A percentile compares a stretch with the other conserved stretches of the same genome.
Evolutionary conservation across 1,284 basidiomycete genomes (phyloP).

Genomic region (Cryptococcus jaspeensis): DNA sequence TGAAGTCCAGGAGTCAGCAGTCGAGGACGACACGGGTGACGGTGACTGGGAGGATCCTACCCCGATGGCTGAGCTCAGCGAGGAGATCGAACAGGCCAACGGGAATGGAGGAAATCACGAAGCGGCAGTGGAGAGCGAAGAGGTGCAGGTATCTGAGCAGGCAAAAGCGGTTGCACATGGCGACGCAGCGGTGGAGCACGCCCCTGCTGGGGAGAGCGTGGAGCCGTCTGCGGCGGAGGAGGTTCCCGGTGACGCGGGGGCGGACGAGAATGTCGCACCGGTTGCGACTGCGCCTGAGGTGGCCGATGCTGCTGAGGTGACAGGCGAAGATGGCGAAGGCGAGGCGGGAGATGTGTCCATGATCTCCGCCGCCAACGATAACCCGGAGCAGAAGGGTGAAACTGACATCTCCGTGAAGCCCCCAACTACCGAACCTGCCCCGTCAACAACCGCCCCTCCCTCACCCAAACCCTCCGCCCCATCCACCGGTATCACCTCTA

Average conservation of each 20-base stretch:
- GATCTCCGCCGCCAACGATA: not conserved
- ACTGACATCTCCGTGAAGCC: not conserved
- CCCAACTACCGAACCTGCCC: too few species aligned
- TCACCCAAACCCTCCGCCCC: not conserved
- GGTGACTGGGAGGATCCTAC: not conserved
- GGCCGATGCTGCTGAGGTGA: not conserved
- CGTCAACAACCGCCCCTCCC: too few species aligned
- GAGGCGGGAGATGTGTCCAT: conserved; percentile 14
- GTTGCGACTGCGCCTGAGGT: not conserved
- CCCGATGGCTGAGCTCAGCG: not conserved
- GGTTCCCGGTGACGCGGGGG: not conserved
- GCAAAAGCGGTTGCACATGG: not conserved
- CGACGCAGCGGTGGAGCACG: not conserved
- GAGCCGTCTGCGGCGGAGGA: conserved; percentile 16
- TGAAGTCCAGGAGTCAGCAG: not conserved
- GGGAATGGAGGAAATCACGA: conserved; percentile 6
- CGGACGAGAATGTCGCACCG: not conserved
- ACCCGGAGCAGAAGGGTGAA: not conserved
- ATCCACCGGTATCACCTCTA: not conserved
- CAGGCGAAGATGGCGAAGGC: not conserved
- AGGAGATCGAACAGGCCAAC: not conserved
- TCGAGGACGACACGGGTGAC: not conserved
- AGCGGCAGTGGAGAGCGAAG: conserved; percentile 11
- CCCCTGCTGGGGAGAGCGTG: conserved; percentile 12
- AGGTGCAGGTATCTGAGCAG: conserved; percentile 10